Evolutionary conservation across 1,139 yeast genomes (phyloP).

Genomic region (Saccharomycopsis phalli): DNA sequence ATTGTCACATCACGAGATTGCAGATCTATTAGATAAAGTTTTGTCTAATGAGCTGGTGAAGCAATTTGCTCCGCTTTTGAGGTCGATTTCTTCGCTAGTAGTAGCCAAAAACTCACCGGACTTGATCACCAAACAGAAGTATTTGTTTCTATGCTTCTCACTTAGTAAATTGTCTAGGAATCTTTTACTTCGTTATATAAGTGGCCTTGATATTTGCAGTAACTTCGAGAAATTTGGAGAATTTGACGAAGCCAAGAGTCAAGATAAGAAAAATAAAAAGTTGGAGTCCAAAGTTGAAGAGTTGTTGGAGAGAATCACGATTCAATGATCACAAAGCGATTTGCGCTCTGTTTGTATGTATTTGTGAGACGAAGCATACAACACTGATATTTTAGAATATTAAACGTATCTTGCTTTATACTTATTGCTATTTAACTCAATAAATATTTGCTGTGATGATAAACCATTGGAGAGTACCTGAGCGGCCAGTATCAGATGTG

Average conservation of each 20-base stretch:
- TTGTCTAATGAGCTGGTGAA: not conserved
- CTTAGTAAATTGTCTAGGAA: conserved; percentile 11
- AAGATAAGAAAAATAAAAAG: conserved; percentile 7
- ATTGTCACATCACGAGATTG: conserved; percentile 4
- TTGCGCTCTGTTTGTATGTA: no score
- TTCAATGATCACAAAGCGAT: no score
- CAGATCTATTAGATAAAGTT: not conserved
- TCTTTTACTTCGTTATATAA: conserved; percentile 6
- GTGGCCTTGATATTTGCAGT: conserved; percentile 9
- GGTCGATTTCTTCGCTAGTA: conserved; percentile 4
- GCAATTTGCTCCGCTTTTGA: conserved; percentile 6
- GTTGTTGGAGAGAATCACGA: no score
- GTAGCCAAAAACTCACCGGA: conserved; percentile 7
- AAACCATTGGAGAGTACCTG: no score
- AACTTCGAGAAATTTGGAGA: conserved; percentile 14
- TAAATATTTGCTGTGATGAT: no score
- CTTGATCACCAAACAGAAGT: conserved; percentile 9
- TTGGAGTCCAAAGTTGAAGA: not conserved
- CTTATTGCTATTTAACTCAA: no score
- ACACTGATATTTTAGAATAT: no score
- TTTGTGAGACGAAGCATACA: no score
- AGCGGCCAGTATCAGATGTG: no score
- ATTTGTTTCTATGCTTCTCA: conserved; percentile 6
- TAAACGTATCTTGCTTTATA: no score
- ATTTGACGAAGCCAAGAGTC: conserved; percentile 7